A percentile compares a stretch with the other conserved stretches of the same genome.
Conservation (phyloP, 345 rosid species). For the Salix koriyanagi region DNA sequence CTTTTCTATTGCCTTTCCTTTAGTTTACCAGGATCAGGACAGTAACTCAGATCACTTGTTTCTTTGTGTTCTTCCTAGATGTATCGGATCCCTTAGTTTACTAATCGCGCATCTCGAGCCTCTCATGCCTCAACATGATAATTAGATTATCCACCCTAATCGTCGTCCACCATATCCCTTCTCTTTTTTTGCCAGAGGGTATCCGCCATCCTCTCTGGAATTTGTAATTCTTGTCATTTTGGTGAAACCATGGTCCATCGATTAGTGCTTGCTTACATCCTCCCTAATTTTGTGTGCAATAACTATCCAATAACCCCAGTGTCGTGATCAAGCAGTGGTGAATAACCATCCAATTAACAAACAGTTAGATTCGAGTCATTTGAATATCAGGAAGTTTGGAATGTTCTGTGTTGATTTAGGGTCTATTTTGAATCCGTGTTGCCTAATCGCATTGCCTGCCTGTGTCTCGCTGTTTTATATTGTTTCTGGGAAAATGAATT, state of each 20-base stretch:
- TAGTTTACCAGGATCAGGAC: neutral
- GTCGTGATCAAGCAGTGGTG: neutral
- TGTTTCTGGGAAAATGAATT: neutral
- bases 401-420: too few relatives aligned
- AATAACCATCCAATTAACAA: neutral
- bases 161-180: neutral
- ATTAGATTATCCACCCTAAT: neutral
- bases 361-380: neutral
- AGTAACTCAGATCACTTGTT: neutral
- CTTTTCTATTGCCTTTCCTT: neutral
- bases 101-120: neutral
- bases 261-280: neutral
- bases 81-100: slow-evolving; percentile 63
- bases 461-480: too few relatives aligned
- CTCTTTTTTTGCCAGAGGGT: neutral
- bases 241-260: neutral
- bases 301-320: neutral
- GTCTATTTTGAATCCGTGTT: too few relatives aligned
- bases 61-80: slow-evolving; percentile 37
- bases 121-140: neutral
- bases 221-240: neutral
- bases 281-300: neutral
- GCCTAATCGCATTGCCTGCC: too few relatives aligned
- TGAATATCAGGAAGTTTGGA: neutral
- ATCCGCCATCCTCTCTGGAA: neutral